Percentiles rank a stretch among this genome's conserved stretches.
Evolutionary conservation across 495 filamentous ascomycete genomes (phyloP).

Genomic region (Podospora didyma): DNA sequence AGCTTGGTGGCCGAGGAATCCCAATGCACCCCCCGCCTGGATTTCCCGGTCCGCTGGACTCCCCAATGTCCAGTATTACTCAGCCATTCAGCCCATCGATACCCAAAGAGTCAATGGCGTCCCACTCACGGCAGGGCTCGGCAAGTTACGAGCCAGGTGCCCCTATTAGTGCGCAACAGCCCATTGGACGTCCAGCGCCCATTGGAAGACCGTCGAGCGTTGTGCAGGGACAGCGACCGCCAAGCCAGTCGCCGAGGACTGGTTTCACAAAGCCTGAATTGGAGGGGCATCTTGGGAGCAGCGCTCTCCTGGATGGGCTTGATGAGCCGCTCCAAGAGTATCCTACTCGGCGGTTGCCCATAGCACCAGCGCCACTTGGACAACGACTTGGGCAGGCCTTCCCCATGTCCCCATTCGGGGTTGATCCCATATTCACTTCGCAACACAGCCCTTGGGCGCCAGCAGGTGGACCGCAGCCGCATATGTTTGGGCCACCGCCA

Average conservation of each 20-base stretch:
- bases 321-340: slow-evolving; percentile 38
- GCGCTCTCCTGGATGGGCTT: slow-evolving; percentile 85
- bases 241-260: slow-evolving; percentile 40
- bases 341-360: slow-evolving; percentile 1
- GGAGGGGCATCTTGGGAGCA: slow-evolving; percentile 89
- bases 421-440: slow-evolving; percentile 20
- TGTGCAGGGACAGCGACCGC: slow-evolving; percentile 35
- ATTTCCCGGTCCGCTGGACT: slow-evolving; percentile 46
- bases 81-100: slow-evolving; percentile 24
- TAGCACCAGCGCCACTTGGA: slow-evolving; percentile 19
- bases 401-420: slow-evolving; percentile 20
- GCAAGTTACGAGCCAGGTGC: slow-evolving; percentile 37
- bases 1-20: slow-evolving; percentile 61
- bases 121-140: slow-evolving; percentile 46
- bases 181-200: slow-evolving; percentile 75
- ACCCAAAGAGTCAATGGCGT: slow-evolving; percentile 29
- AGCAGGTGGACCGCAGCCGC: slow-evolving; percentile 11
- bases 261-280: slow-evolving; percentile 45
- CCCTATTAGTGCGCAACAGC: slow-evolving; percentile 46
- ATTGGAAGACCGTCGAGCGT: slow-evolving; percentile 86
- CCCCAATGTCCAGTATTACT: slow-evolving; percentile 33
- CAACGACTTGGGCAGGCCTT: slow-evolving; percentile 19
- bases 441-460: slow-evolving; percentile 27
- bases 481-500: slow-evolving; percentile 15
- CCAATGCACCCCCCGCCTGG: slow-evolving; percentile 56